These are phyloP conservation scores for Astrephomene gubernaculifera DNA, from an alignment of 139 green algal species.

Conservation along the genomic window DNA sequence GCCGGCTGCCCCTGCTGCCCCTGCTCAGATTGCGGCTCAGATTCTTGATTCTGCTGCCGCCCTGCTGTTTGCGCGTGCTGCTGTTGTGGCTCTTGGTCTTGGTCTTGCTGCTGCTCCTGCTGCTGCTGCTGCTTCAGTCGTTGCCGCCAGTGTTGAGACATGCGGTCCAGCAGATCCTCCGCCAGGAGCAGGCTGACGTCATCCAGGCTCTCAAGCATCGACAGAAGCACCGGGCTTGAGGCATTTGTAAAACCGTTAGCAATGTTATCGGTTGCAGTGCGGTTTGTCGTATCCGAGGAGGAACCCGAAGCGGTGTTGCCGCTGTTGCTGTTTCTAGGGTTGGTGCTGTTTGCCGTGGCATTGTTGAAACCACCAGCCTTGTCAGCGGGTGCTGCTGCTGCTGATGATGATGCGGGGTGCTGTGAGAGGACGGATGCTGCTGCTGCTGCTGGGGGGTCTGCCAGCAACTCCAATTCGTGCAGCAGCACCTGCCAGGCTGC, in stretches of 20 bases:
- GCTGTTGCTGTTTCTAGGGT: too few species aligned
- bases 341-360: too few species aligned
- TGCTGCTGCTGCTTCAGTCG: background rate
- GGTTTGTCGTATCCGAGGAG: too few species aligned
- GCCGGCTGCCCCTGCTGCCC: background rate
- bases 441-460: background rate
- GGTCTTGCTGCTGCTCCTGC: background rate
- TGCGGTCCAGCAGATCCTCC: slow-evolving; percentile 9
- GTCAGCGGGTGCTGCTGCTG: background rate
- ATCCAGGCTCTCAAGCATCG: background rate
- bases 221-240: too few species aligned
- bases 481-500: slow-evolving; percentile 21
- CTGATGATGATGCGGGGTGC: background rate
- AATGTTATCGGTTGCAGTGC: background rate
- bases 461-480: background rate
- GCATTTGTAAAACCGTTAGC: too few species aligned
- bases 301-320: background rate
- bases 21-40: background rate
- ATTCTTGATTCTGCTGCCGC: too few species aligned
- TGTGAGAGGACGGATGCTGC: background rate
- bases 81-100: background rate
- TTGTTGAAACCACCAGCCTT: background rate
- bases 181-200: background rate
- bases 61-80: too few species aligned
- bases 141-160: background rate